A percentile compares a stretch with the other conserved stretches of the same genome.
Conservation (phyloP, 305 asterid genomes). For the Monarda citriodora region DNA sequence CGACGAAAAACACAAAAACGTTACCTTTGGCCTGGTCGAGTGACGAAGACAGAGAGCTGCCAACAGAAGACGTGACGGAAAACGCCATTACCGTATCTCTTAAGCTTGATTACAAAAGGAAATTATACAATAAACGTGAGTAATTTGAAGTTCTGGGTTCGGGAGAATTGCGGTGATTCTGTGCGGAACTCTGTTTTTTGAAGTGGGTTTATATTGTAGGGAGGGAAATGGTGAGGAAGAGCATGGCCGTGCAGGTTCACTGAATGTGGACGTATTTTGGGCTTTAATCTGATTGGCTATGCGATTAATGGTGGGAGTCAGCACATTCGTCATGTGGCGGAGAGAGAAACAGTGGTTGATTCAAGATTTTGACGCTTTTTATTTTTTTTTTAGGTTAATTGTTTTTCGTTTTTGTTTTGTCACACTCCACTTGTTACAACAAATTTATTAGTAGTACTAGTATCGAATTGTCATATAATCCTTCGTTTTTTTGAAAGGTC, state of each 20-base stretch:
- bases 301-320: slow-evolving; percentile 33
- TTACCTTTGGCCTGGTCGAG: slow-evolving; percentile 46
- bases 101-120: background rate
- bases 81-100: slow-evolving; percentile 39
- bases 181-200: slow-evolving; percentile 6
- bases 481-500: no score
- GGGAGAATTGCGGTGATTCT: background rate
- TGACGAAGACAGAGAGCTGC: slow-evolving; percentile 29
- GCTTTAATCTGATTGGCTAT: background rate
- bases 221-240: slow-evolving; percentile 5
- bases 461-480: no score
- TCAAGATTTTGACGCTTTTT: no score
- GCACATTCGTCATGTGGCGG: slow-evolving; percentile 57
- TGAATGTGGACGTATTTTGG: slow-evolving; percentile 72
- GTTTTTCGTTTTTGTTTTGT: no score
- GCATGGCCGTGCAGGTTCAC: slow-evolving; percentile 41
- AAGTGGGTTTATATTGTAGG: slow-evolving; percentile 15
- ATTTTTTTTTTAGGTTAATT: no score
- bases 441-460: no score
- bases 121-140: background rate
- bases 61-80: slow-evolving; percentile 35
- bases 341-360: no score
- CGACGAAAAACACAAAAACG: background rate
- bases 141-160: slow-evolving; percentile 11
- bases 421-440: no score